Percentiles rank a stretch among this genome's conserved stretches.
phyloP scores from a whole-genome alignment of 148 eudicot genomes.

The Oxyria digyna region DNA sequence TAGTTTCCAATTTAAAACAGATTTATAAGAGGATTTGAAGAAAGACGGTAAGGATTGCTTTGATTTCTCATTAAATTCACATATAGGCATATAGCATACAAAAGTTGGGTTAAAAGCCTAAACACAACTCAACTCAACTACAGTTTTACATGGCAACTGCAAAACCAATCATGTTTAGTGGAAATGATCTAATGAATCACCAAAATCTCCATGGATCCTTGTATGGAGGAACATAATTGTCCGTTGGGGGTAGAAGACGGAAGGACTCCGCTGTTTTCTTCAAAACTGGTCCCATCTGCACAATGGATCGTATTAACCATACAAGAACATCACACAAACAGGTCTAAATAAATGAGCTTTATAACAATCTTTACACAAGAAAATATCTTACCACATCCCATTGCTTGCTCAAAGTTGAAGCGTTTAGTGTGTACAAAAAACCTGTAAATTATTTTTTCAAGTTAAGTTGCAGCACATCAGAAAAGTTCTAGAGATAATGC shows the following conservation, averaged over 20 bases:
- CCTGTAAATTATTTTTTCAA: conserved; percentile 59
- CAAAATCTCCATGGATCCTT: conserved; percentile 94
- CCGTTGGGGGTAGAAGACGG: conserved; percentile 69
- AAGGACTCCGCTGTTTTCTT: conserved; percentile 59
- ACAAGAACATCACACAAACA: not conserved
- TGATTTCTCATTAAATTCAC: not conserved
- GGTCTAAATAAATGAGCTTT: not conserved
- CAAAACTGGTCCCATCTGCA: conserved; percentile 80
- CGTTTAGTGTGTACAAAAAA: conserved; percentile 71
- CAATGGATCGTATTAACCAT: not conserved
- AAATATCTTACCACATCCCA: conserved; percentile 47
- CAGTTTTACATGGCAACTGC: not conserved
- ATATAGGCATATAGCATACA: not conserved
- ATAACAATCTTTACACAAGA: not conserved
- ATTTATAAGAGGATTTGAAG: not conserved
- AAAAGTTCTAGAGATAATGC: not conserved
- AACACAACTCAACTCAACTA: not conserved
- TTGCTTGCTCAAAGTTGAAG: conserved; percentile 85
- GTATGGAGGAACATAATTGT: conserved; percentile 60
- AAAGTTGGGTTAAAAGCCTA: not conserved
- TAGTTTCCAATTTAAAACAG: too few species aligned
- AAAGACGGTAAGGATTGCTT: not conserved
- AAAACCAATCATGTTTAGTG: not conserved
- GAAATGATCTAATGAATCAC: conserved; percentile 27
- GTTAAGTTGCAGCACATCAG: not conserved